Conservation (phyloP, 345 rosid genomes). For the Salix dunnii region DNA sequence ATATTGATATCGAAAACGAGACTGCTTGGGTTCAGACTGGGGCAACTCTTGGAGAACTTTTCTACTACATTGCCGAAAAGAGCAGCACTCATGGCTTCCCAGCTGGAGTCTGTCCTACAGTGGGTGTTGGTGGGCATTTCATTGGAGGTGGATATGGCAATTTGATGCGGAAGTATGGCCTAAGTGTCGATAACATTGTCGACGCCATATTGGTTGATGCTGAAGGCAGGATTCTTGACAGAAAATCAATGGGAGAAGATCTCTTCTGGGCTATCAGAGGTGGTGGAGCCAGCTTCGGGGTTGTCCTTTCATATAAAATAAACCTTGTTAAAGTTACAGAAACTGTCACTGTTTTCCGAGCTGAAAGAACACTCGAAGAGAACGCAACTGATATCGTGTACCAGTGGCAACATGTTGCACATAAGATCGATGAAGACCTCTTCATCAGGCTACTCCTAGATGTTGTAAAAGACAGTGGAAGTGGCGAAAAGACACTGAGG, state of each 20-base stretch:
- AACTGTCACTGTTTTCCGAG: slow-evolving; percentile 3
- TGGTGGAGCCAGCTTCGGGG: slow-evolving; percentile 14
- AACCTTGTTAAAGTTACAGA: slow-evolving; percentile 10
- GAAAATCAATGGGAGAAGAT: slow-evolving; percentile 16
- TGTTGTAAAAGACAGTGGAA: not conserved
- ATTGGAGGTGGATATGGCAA: slow-evolving; percentile 11
- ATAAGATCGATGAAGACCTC: slow-evolving; percentile 1
- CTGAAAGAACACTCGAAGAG: slow-evolving; percentile 5
- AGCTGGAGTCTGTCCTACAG: slow-evolving; percentile 14
- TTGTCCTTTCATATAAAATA: slow-evolving; percentile 3
- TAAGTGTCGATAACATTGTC: not conserved
- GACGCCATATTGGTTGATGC: slow-evolving; percentile 3
- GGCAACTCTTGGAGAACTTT: slow-evolving; percentile 5
- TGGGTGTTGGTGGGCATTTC: slow-evolving; percentile 15
- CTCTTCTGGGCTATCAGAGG: slow-evolving; percentile 14
- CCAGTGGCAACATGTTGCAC: slow-evolving; percentile 14
- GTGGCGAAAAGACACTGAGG: not conserved
- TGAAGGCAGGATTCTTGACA: slow-evolving; percentile 4
- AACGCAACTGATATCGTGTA: slow-evolving; percentile 10
- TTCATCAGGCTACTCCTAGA: slow-evolving; percentile 10
- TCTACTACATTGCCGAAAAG: slow-evolving; percentile 7
- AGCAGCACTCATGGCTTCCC: slow-evolving; percentile 11
- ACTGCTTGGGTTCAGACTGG: slow-evolving; percentile 13
- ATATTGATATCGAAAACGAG: not conserved
- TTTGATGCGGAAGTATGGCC: slow-evolving; percentile 11